Evolutionary conservation across 2,329 filamentous ascomycete species (phyloP).

Genomic region (Thielaviopsis musarum): DNA sequence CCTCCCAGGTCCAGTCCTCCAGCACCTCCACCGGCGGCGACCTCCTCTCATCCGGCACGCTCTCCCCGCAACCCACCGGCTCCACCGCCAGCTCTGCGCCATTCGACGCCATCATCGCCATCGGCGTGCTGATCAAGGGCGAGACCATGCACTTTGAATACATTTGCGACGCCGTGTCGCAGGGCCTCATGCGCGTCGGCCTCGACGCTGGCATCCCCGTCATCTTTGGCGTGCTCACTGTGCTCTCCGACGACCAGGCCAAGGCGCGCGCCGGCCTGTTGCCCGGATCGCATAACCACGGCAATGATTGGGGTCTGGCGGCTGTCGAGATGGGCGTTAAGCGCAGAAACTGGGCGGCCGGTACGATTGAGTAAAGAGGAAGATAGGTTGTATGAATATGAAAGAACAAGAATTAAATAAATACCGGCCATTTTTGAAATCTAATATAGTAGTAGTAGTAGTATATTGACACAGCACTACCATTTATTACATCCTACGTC

Average conservation of each 20-base stretch:
- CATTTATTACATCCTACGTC: too few relatives aligned
- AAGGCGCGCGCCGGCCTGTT: constrained; percentile 63
- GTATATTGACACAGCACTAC: too few relatives aligned
- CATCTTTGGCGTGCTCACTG: constrained; percentile 80
- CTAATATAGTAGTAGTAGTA: too few relatives aligned
- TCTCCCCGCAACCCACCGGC: constrained; percentile 30
- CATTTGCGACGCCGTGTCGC: constrained; percentile 78
- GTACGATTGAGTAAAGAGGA: constrained; percentile 30
- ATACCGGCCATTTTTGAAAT: too few relatives aligned
- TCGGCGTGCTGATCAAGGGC: constrained; percentile 94
- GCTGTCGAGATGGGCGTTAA: constrained; percentile 90
- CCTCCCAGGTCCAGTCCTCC: constrained; percentile 69
- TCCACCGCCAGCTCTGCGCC: constrained; percentile 34
- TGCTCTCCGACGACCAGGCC: constrained; percentile 78
- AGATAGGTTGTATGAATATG: not conserved
- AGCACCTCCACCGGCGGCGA: constrained; percentile 53
- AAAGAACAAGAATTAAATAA: not conserved
- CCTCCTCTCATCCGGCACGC: constrained; percentile 51
- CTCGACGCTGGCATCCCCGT: constrained; percentile 79
- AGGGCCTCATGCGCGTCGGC: constrained; percentile 88
- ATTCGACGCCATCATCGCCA: constrained; percentile 88
- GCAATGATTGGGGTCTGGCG: constrained; percentile 86
- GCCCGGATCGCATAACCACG: constrained; percentile 92
- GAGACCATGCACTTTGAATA: constrained; percentile 99
- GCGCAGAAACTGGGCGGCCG: constrained; percentile 66